These are phyloP conservation scores for Kwoniella europaea DNA, from an alignment of 768 basidiomycete genomes.

Conservation along the genomic window DNA sequence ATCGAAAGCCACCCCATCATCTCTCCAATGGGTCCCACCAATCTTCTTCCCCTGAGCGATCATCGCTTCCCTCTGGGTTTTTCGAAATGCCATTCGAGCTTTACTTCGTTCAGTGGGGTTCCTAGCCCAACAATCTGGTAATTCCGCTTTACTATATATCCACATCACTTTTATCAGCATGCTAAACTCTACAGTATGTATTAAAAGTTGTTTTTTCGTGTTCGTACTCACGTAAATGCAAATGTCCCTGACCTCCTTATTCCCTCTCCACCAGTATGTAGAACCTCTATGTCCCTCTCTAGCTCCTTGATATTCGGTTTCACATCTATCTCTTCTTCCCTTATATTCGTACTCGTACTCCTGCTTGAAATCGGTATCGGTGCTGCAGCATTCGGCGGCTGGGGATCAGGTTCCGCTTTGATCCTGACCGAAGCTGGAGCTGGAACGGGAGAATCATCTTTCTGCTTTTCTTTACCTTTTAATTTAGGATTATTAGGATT, in stretches of 20 bases:
- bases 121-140: constrained; percentile 15
- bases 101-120: not conserved
- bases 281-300: not conserved
- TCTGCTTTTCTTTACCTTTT: constrained; percentile 14
- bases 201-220: not conserved
- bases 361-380: not conserved
- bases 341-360: not conserved
- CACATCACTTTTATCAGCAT: not conserved
- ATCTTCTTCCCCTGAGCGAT: constrained; percentile 17
- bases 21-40: constrained; percentile 18
- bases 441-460: not conserved
- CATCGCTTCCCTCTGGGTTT: not conserved
- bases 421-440: not conserved
- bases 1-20: constrained; percentile 28
- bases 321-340: constrained; percentile 4
- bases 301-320: constrained; percentile 13
- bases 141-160: constrained; percentile 1
- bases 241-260: constrained; percentile 13
- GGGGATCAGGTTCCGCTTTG: constrained; percentile 5
- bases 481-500: constrained; percentile 12
- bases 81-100: constrained; percentile 10
- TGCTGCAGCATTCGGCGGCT: not conserved
- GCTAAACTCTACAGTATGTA: not conserved
- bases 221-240: constrained; percentile 16
- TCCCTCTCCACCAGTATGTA: not conserved